Evolutionary conservation across 306 rosid genomes (phyloP).

Genomic region (Dryas drummondii): DNA sequence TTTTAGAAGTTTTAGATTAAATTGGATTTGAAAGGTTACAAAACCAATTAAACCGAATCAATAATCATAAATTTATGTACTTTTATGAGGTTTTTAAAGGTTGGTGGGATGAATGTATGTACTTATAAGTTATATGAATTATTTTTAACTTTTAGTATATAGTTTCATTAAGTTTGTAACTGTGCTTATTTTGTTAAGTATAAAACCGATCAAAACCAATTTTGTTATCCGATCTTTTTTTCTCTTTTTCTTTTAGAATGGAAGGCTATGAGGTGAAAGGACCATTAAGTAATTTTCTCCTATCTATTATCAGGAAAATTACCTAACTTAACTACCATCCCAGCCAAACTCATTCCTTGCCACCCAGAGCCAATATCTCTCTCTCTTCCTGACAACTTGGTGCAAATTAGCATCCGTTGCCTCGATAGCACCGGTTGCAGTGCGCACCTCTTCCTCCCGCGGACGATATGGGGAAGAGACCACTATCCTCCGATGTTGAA

Average conservation of each 20-base stretch:
- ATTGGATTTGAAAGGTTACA: too few relatives aligned
- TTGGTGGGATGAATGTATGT: too few relatives aligned
- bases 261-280: not conserved
- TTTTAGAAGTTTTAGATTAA: too few relatives aligned
- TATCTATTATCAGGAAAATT: constrained; percentile 43
- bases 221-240: not conserved
- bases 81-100: too few relatives aligned
- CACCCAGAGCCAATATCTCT: constrained; percentile 31
- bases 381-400: constrained; percentile 13
- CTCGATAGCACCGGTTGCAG: not conserved
- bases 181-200: too few relatives aligned
- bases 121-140: too few relatives aligned
- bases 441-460: constrained; percentile 4
- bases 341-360: constrained; percentile 30
- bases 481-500: constrained; percentile 46
- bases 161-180: too few relatives aligned
- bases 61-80: too few relatives aligned
- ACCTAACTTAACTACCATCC: constrained; percentile 48
- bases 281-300: not conserved
- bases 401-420: constrained; percentile 15
- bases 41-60: too few relatives aligned
- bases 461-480: constrained; percentile 53
- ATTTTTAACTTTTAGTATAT: too few relatives aligned
- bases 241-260: not conserved
- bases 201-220: too few relatives aligned